These are phyloP conservation scores for Nicotiana attenuata DNA, from an alignment of 257 asterid species.

Conservation along the genomic window DNA sequence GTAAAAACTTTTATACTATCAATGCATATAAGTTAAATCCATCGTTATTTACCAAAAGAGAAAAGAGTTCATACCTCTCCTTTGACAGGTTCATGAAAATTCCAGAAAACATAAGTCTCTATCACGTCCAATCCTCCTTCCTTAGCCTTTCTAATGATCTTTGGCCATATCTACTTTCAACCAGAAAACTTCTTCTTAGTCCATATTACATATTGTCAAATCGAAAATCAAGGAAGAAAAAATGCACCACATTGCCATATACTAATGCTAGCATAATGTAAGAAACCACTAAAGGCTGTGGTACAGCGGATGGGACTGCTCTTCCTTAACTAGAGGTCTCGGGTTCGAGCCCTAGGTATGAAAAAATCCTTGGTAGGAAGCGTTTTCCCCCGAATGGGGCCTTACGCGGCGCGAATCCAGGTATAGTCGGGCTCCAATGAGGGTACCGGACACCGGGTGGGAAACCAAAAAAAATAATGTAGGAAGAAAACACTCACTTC, in stretches of 20 bases:
- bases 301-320: too few relatives aligned
- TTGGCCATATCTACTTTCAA: slow-evolving; percentile 61
- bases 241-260: background rate
- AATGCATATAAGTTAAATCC: background rate
- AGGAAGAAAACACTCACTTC: slow-evolving; percentile 42
- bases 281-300: background rate
- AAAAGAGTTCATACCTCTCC: slow-evolving; percentile 45
- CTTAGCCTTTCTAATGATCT: slow-evolving; percentile 56
- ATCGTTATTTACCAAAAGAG: background rate
- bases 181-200: background rate
- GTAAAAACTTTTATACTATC: background rate
- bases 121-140: slow-evolving; percentile 90
- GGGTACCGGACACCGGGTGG: too few relatives aligned
- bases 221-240: background rate
- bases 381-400: too few relatives aligned
- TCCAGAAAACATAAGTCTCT: slow-evolving; percentile 85
- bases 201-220: background rate
- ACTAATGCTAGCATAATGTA: background rate
- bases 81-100: slow-evolving; percentile 69
- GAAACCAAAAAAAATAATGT: background rate
- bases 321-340: too few relatives aligned
- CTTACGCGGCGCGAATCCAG: too few relatives aligned
- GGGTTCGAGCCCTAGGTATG: too few relatives aligned
- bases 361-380: too few relatives aligned
- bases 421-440: too few relatives aligned